These are phyloP conservation scores for Trichoderma koningii DNA, from an alignment of 2,329 filamentous ascomycete genomes.

Conservation along the genomic window DNA sequence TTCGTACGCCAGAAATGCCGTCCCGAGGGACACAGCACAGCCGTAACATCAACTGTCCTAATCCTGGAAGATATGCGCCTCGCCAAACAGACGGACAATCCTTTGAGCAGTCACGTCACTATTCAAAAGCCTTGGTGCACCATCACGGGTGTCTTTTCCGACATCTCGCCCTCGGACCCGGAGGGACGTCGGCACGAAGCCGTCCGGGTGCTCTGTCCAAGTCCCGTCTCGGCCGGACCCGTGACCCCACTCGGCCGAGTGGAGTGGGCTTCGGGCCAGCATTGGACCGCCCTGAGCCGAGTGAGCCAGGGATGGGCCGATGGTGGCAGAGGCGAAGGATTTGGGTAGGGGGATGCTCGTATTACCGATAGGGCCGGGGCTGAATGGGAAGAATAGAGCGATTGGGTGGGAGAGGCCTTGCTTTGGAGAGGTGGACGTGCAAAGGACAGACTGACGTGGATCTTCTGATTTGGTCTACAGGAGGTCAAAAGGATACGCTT, in stretches of 20 bases:
- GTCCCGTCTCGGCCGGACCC: conserved; percentile 1
- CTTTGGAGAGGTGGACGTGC: background rate
- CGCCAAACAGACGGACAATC: background rate
- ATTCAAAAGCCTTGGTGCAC: background rate
- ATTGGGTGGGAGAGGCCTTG: background rate
- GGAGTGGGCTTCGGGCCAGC: background rate
- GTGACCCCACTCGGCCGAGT: conserved; percentile 25
- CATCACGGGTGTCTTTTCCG: background rate
- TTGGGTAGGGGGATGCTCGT: background rate
- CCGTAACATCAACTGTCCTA: background rate
- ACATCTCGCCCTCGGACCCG: background rate
- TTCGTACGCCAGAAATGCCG: background rate
- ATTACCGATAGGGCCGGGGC: background rate
- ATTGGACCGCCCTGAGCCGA: conserved; percentile 13
- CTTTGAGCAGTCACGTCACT: background rate
- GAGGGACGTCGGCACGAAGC: background rate
- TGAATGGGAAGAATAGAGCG: background rate
- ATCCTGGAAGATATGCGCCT: background rate
- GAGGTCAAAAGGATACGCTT: background rate
- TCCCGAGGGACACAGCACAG: background rate
- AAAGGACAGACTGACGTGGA: background rate
- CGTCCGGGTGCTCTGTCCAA: background rate
- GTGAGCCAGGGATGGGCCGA: background rate
- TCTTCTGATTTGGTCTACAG: background rate
- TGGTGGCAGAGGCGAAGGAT: conserved; percentile 11